Evolutionary conservation across 73 alveolate species (phyloP).

Genomic region (Durusdinium trenchii): DNA sequence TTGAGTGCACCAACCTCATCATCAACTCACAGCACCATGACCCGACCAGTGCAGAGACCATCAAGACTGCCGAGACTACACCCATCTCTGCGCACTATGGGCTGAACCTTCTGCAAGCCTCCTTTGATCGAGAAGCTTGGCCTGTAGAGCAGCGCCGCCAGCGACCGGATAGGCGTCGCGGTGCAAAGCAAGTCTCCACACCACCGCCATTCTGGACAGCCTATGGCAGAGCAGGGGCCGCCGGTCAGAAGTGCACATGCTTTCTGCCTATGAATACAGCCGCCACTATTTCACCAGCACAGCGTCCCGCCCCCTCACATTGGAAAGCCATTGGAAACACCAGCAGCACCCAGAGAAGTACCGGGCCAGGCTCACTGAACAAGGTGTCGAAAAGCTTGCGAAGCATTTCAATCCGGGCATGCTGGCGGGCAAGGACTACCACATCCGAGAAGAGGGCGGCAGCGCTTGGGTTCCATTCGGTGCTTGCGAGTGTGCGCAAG

Average conservation of each 20-base stretch:
- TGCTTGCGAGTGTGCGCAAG: too few species aligned
- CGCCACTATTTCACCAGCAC: background rate
- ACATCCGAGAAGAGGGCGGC: background rate
- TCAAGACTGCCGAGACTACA: constrained; percentile 16
- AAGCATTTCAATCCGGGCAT: background rate
- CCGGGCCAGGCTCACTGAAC: background rate
- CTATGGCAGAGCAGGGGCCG: constrained; percentile 8
- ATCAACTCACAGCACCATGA: background rate
- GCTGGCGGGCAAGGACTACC: constrained; percentile 23
- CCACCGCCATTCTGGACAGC: background rate
- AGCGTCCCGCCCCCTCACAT: background rate
- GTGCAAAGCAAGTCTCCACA: background rate
- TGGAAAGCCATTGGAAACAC: background rate
- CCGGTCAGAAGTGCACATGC: background rate
- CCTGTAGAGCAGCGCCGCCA: background rate
- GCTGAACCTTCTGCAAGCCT: background rate
- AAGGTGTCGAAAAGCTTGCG: background rate
- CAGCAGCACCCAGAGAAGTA: background rate
- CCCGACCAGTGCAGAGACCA: constrained; percentile 6
- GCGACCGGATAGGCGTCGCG: background rate
- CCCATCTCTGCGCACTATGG: background rate
- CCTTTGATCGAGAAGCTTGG: background rate
- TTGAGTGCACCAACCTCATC: constrained; percentile 60
- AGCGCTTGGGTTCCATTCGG: background rate
- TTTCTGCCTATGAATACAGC: constrained; percentile 35